Conservation (phyloP, 306 rosid species). For the Casuarina glauca region DNA sequence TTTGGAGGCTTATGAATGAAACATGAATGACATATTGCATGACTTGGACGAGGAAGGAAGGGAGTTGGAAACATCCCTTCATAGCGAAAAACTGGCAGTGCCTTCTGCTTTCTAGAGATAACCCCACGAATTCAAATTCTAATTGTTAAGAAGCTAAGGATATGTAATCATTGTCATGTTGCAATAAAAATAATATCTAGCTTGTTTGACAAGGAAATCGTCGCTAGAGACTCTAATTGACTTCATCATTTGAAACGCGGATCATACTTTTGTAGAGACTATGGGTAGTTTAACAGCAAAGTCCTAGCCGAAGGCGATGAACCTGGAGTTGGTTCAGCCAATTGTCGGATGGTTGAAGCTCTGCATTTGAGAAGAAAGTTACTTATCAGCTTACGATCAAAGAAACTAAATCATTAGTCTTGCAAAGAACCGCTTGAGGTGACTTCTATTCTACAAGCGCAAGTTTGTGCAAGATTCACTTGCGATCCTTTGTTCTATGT, state of each 20-base stretch:
- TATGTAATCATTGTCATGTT: conserved; percentile 53
- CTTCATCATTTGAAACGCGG: conserved; percentile 63
- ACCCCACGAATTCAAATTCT: conserved; percentile 49
- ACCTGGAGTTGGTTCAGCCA: neutral
- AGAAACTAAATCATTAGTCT: neutral
- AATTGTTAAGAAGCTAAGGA: conserved; percentile 59
- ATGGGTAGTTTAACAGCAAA: conserved; percentile 37
- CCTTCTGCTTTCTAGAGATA: conserved; percentile 54
- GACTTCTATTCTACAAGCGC: neutral
- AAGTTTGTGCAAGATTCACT: neutral
- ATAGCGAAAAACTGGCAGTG: conserved; percentile 63
- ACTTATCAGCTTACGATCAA: too few species aligned
- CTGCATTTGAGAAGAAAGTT: neutral
- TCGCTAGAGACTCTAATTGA: conserved; percentile 58
- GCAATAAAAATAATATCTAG: conserved; percentile 47
- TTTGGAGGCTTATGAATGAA: conserved; percentile 43
- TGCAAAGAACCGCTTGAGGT: neutral
- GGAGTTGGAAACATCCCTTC: conserved; percentile 50
- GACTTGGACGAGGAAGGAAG: conserved; percentile 72
- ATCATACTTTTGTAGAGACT: conserved; percentile 57
- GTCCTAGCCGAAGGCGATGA: neutral
- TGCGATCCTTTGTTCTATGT: too few species aligned
- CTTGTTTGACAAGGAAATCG: conserved; percentile 50
- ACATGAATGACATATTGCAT: conserved; percentile 56
- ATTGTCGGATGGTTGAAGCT: neutral